phyloP scores from a whole-genome alignment of 345 rosid species.

The Aegle marmelos region DNA sequence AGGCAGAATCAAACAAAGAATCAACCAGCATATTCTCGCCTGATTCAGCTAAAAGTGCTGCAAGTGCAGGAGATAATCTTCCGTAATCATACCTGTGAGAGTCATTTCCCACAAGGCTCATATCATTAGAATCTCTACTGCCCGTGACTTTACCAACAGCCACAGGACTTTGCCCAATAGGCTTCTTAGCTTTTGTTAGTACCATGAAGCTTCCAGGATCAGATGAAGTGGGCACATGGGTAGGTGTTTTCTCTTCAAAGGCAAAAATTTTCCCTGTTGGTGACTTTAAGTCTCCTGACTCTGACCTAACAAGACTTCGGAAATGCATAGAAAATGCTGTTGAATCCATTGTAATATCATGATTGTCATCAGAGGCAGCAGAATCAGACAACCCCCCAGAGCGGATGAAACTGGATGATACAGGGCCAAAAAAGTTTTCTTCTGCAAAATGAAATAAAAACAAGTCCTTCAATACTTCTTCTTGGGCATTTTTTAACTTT shows the following conservation, averaged over 20 bases:
- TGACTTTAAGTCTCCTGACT: slow-evolving; percentile 57
- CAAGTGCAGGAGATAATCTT: slow-evolving; percentile 63
- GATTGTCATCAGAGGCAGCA: slow-evolving; percentile 63
- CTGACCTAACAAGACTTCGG: slow-evolving; percentile 72
- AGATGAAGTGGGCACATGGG: slow-evolving; percentile 32
- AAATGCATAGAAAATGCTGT: slow-evolving; percentile 91
- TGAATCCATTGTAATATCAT: slow-evolving; percentile 91
- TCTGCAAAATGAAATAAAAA: slow-evolving; percentile 31
- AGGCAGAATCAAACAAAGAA: slow-evolving; percentile 24
- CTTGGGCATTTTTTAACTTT: neutral
- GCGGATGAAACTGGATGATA: slow-evolving; percentile 73
- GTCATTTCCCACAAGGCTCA: slow-evolving; percentile 82
- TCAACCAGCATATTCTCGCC: slow-evolving; percentile 28
- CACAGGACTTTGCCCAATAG: slow-evolving; percentile 23
- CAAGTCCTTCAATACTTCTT: slow-evolving; percentile 17
- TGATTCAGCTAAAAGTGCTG: slow-evolving; percentile 64
- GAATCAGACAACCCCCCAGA: slow-evolving; percentile 66
- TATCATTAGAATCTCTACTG: slow-evolving; percentile 76
- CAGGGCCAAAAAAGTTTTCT: slow-evolving; percentile 84
- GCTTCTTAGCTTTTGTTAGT: slow-evolving; percentile 52
- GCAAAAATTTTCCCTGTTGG: slow-evolving; percentile 29
- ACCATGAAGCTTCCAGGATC: slow-evolving; percentile 60
- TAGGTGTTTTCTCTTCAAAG: slow-evolving; percentile 60
- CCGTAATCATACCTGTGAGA: slow-evolving; percentile 59
- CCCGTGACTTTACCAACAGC: slow-evolving; percentile 43